Percentiles rank a stretch among this genome's conserved stretches.
Evolutionary conservation across 805 yeast species (phyloP).

Genomic region (Starmerella scarabaei): DNA sequence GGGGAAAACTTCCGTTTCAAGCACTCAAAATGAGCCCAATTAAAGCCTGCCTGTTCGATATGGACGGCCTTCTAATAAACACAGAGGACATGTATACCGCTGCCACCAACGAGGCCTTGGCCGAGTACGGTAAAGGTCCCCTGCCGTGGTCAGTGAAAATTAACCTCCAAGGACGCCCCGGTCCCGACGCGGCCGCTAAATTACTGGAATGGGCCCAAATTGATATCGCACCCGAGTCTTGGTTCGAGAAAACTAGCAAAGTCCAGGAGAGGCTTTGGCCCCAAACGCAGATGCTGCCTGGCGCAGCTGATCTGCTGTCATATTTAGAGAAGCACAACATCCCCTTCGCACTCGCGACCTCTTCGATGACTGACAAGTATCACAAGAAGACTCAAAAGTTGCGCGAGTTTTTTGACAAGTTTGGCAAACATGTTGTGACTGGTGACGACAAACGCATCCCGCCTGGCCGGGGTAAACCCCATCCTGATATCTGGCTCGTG

Average conservation of each 20-base stretch:
- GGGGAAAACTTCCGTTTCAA: too few species aligned
- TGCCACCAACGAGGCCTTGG: constrained; percentile 53
- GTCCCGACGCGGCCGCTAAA: constrained; percentile 52
- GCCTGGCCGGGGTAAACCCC: constrained; percentile 81
- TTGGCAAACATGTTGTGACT: constrained; percentile 58
- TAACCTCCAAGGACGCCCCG: constrained; percentile 83
- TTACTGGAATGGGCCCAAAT: constrained; percentile 58
- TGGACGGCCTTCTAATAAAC: constrained; percentile 91
- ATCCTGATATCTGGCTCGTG: constrained; percentile 81
- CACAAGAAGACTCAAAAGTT: constrained; percentile 63
- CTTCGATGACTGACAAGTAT: constrained; percentile 52
- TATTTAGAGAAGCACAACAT: constrained; percentile 39
- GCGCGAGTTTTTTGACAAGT: constrained; percentile 46
- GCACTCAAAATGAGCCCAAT: constrained; percentile 15
- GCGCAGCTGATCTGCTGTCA: constrained; percentile 59
- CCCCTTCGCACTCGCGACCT: constrained; percentile 86
- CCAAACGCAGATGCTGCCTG: constrained; percentile 58
- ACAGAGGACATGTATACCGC: constrained; percentile 87
- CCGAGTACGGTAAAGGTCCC: constrained; percentile 60
- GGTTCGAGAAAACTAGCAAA: constrained; percentile 38
- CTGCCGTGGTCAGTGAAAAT: constrained; percentile 81
- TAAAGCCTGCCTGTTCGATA: constrained; percentile 64
- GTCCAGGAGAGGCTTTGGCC: constrained; percentile 52
- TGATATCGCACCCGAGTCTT: constrained; percentile 55
- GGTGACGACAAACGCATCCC: constrained; percentile 84